These are phyloP conservation scores for Mycena kentingensis DNA, from an alignment of 768 basidiomycete species.

Conservation along the genomic window DNA sequence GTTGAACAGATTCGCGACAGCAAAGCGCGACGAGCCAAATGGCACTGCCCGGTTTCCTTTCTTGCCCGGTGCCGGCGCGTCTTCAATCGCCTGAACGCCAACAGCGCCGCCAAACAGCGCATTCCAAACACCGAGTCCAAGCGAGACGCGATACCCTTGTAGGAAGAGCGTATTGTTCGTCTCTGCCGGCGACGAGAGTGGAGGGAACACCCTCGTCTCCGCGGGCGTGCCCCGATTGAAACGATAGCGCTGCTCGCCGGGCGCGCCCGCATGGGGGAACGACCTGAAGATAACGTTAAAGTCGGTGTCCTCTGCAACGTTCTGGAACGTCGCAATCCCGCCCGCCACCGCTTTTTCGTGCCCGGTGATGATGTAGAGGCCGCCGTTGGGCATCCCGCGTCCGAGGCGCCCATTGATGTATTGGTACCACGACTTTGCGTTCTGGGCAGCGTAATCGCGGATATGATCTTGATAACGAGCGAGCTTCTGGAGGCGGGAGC, in stretches of 20 bases:
- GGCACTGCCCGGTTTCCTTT: not conserved
- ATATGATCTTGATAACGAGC: not conserved
- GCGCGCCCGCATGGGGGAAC: not conserved
- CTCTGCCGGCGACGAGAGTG: not conserved
- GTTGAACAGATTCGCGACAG: not conserved
- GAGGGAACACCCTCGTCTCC: not conserved
- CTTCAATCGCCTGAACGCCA: not conserved
- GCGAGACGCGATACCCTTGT: constrained; percentile 11
- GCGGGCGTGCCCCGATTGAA: not conserved
- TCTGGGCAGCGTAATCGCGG: constrained; percentile 11
- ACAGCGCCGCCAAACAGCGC: constrained; percentile 7
- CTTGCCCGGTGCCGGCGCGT: not conserved
- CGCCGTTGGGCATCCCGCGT: constrained; percentile 11
- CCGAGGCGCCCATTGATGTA: constrained; percentile 16
- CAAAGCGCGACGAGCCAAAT: not conserved
- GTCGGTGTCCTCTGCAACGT: not conserved
- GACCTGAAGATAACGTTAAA: not conserved
- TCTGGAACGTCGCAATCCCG: constrained; percentile 20
- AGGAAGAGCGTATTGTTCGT: constrained; percentile 6
- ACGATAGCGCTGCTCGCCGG: not conserved
- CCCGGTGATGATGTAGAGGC: constrained; percentile 27
- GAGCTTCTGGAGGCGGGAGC: constrained; percentile 15
- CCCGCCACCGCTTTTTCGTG: constrained; percentile 22
- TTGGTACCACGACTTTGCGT: constrained; percentile 23
- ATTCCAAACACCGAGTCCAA: constrained; percentile 6